Conservation (phyloP, 2,329 filamentous ascomycete species). For the Pestalotiopsis sp. region DNA sequence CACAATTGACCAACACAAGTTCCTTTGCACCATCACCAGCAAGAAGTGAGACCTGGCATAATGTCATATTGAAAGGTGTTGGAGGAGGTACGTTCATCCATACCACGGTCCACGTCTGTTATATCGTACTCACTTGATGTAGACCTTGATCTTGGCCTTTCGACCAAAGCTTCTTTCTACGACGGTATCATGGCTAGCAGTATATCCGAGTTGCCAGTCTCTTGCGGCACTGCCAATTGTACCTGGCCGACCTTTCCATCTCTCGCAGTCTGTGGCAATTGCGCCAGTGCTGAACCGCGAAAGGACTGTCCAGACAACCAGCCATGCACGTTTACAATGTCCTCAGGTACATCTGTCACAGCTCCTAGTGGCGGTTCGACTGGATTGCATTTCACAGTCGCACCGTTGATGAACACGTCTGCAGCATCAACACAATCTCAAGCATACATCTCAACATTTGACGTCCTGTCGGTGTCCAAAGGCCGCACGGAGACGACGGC, state of each 20-base stretch:
- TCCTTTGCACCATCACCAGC: constrained; percentile 29
- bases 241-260: constrained; percentile 40
- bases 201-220: constrained; percentile 26
- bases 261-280: constrained; percentile 39
- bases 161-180: constrained; percentile 41
- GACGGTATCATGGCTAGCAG: constrained; percentile 37
- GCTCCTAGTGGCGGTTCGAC: constrained; percentile 22
- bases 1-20: constrained; percentile 21
- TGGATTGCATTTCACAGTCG: constrained; percentile 33
- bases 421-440: constrained; percentile 19
- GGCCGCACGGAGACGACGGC: constrained; percentile 19
- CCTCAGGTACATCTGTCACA: constrained; percentile 30
- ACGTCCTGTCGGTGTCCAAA: constrained; percentile 34
- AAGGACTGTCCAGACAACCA: constrained; percentile 21
- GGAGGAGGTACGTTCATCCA: background rate
- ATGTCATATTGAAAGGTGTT: constrained; percentile 19
- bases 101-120: too few relatives aligned
- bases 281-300: constrained; percentile 20
- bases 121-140: background rate
- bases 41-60: constrained; percentile 39
- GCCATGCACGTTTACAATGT: constrained; percentile 32
- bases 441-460: constrained; percentile 38
- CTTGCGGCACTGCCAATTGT: constrained; percentile 37
- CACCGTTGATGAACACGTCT: constrained; percentile 25
- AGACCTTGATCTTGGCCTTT: constrained; percentile 24